Evolutionary conservation across 1,284 basidiomycete species (phyloP).

Genomic region (Kalmanozyma brasiliensis): DNA sequence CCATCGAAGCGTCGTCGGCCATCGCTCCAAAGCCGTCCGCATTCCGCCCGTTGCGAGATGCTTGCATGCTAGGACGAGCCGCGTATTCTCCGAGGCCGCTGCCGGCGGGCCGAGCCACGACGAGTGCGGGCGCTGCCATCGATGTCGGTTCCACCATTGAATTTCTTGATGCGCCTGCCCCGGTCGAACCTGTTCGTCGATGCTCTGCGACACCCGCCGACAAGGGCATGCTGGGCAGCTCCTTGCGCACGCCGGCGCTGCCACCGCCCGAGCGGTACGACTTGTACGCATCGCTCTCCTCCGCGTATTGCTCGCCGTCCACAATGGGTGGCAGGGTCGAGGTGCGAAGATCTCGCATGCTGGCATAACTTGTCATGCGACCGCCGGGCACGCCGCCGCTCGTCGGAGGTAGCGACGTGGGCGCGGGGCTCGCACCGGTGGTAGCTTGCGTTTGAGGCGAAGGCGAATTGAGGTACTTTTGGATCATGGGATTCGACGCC

Average conservation of each 20-base stretch:
- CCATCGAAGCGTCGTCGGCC: slow-evolving; percentile 22
- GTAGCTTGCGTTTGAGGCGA: slow-evolving; percentile 33
- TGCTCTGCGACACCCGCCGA: slow-evolving; percentile 9
- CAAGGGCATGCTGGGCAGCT: slow-evolving; percentile 37
- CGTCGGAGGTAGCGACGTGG: slow-evolving; percentile 4
- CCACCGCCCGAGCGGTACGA: slow-evolving; percentile 21
- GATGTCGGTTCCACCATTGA: slow-evolving; percentile 18
- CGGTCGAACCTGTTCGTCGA: slow-evolving; percentile 13
- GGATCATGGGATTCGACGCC: slow-evolving; percentile 38
- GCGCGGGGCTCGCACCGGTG: neutral
- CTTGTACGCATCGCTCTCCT: slow-evolving; percentile 11
- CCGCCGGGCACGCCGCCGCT: slow-evolving; percentile 1
- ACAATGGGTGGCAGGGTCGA: slow-evolving; percentile 31
- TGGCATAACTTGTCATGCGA: slow-evolving; percentile 34
- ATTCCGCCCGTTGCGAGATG: slow-evolving; percentile 7
- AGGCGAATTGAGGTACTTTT: slow-evolving; percentile 48
- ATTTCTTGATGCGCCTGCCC: slow-evolving; percentile 9
- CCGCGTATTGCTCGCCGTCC: slow-evolving; percentile 10
- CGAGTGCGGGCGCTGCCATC: slow-evolving; percentile 5
- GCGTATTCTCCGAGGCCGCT: slow-evolving; percentile 1
- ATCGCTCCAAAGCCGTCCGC: slow-evolving; percentile 14
- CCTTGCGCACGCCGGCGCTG: slow-evolving; percentile 30
- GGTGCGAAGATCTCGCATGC: slow-evolving; percentile 23
- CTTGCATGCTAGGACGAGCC: slow-evolving; percentile 31
- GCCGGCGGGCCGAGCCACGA: slow-evolving; percentile 5